phyloP scores from a whole-genome alignment of 1,139 yeast genomes.

The Groenewaldozyma auringiensis region DNA sequence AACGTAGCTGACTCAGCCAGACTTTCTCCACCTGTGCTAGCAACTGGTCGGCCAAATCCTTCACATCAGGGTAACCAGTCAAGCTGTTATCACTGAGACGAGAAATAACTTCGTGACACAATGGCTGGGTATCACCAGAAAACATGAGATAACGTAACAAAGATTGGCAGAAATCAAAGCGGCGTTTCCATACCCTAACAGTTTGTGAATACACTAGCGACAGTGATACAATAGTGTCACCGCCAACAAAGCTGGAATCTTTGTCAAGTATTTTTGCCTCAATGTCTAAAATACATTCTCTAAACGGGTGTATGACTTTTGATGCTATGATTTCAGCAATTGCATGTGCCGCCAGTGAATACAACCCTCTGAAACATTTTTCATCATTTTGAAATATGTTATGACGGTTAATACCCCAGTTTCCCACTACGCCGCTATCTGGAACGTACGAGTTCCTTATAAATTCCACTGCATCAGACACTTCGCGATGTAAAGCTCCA shows the following conservation, averaged over 20 bases:
- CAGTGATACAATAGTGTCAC: conserved; percentile 19
- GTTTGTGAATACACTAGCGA: conserved; percentile 18
- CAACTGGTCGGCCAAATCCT: conserved; percentile 14
- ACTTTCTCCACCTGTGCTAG: conserved; percentile 19
- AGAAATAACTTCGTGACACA: conserved; percentile 13
- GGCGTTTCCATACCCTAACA: conserved; percentile 18
- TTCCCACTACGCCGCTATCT: background rate
- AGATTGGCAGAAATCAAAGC: conserved; percentile 9
- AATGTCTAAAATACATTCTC: conserved; percentile 14
- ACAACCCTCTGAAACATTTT: conserved; percentile 13
- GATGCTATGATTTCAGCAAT: conserved; percentile 15
- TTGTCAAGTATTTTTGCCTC: conserved; percentile 16
- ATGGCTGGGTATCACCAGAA: conserved; percentile 8
- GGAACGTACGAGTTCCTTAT: conserved; percentile 13
- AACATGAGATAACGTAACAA: background rate
- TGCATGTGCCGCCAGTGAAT: conserved; percentile 19
- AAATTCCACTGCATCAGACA: conserved; percentile 11
- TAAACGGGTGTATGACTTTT: conserved; percentile 14
- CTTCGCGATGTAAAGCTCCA: conserved; percentile 16
- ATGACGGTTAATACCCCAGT: background rate
- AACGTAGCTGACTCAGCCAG: conserved; percentile 21
- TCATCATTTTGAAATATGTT: conserved; percentile 4
- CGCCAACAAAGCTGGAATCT: conserved; percentile 22
- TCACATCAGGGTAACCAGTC: conserved; percentile 20
- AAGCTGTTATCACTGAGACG: conserved; percentile 13